phyloP scores from a whole-genome alignment of 2,329 filamentous ascomycete species.

The Paecilomyces variotii region DNA sequence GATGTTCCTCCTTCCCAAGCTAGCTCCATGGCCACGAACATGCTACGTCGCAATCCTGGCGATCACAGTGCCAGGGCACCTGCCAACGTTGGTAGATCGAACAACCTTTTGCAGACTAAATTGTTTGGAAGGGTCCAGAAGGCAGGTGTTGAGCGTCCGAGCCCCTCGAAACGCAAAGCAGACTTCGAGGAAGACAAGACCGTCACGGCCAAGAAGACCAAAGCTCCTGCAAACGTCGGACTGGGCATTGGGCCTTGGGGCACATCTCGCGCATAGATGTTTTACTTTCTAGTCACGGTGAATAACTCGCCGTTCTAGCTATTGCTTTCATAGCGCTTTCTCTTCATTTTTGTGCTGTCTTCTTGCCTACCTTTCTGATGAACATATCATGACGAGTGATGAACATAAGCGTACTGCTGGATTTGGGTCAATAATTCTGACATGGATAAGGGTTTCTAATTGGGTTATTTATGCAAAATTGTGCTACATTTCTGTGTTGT shows the following conservation, averaged over 20 bases:
- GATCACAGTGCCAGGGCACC: constrained; percentile 28
- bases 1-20: constrained; percentile 67
- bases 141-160: constrained; percentile 32
- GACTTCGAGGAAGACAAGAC: constrained; percentile 25
- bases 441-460: background rate
- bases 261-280: constrained; percentile 19
- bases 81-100: constrained; percentile 34
- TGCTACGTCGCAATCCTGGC: constrained; percentile 55
- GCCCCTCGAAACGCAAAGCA: constrained; percentile 32
- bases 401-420: background rate
- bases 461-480: background rate
- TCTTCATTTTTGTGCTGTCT: constrained; percentile 4
- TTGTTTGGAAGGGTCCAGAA: constrained; percentile 57
- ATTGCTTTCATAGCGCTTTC: background rate
- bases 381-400: background rate
- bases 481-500: background rate
- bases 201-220: constrained; percentile 42
- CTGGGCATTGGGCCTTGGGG: constrained; percentile 46
- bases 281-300: background rate
- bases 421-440: background rate
- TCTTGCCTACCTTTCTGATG: background rate
- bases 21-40: constrained; percentile 65
- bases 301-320: background rate
- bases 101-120: constrained; percentile 51
- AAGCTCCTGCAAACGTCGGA: constrained; percentile 43